phyloP scores from a whole-genome alignment of 306 rosid species.

The Betula pendula region DNA sequence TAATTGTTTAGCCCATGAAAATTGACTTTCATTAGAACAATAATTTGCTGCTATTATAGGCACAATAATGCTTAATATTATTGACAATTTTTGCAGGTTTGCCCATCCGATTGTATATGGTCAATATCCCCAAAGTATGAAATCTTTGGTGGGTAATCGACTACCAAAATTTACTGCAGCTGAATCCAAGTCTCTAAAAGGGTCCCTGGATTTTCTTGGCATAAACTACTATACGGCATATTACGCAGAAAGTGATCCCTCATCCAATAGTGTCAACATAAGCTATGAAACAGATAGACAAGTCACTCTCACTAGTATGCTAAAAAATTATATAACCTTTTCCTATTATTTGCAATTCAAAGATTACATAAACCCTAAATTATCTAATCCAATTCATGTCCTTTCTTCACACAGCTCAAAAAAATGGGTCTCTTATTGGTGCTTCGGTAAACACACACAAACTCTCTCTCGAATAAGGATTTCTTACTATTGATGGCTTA shows the following conservation, averaged over 20 bases:
- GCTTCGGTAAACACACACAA: neutral
- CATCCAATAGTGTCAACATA: constrained; percentile 21
- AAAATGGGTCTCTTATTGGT: neutral
- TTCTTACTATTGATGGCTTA: neutral
- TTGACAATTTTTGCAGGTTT: constrained; percentile 33
- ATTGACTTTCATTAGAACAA: too few relatives aligned
- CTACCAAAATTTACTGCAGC: constrained; percentile 51
- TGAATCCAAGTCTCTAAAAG: constrained; percentile 30
- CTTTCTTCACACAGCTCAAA: too few relatives aligned
- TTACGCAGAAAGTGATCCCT: constrained; percentile 39
- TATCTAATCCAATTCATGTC: too few relatives aligned
- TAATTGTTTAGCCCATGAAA: too few relatives aligned
- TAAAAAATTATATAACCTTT: too few relatives aligned
- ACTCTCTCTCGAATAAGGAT: too few relatives aligned
- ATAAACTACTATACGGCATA: constrained; percentile 56
- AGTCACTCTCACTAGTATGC: constrained; percentile 40
- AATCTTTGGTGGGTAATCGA: constrained; percentile 42
- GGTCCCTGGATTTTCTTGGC: constrained; percentile 61
- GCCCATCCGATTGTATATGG: constrained; percentile 53
- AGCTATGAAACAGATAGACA: constrained; percentile 34
- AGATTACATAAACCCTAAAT: too few relatives aligned
- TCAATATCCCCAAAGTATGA: constrained; percentile 52
- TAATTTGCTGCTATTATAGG: too few relatives aligned
- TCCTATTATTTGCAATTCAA: too few relatives aligned
- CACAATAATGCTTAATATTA: too few relatives aligned